phyloP scores from a whole-genome alignment of 176 grass and related monocot genomes.

The Themeda triandra region DNA sequence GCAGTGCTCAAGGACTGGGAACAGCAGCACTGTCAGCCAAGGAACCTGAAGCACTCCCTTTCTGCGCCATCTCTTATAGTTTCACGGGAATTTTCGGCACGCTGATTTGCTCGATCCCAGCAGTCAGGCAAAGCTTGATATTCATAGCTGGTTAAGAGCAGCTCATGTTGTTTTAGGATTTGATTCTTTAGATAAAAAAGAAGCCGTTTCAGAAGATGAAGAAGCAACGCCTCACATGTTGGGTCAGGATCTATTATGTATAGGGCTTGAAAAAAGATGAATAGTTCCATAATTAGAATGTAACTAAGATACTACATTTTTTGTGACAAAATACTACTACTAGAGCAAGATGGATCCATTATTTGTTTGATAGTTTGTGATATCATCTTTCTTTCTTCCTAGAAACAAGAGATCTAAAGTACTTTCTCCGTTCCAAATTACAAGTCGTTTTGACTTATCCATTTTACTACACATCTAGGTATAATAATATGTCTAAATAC shows the following conservation, averaged over 20 bases:
- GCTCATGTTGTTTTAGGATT: neutral
- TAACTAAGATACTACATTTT: neutral
- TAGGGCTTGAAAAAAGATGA: neutral
- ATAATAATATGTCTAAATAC: too few species aligned
- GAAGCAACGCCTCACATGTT: neutral
- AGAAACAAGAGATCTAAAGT: neutral
- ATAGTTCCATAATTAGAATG: neutral
- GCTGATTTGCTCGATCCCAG: conserved; percentile 70
- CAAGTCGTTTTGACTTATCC: too few species aligned
- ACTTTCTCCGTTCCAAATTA: too few species aligned
- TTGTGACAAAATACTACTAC: neutral
- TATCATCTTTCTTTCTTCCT: neutral
- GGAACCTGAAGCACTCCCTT: conserved; percentile 84
- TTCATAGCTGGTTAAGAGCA: conserved; percentile 60
- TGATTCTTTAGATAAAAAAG: neutral
- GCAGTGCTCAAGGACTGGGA: conserved; percentile 87
- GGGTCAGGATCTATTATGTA: neutral
- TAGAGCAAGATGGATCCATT: neutral
- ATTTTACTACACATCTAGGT: too few species aligned
- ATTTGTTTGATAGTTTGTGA: neutral
- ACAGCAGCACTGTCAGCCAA: conserved; percentile 92
- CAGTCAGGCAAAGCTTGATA: conserved; percentile 72
- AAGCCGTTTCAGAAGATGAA: neutral
- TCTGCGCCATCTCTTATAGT: conserved; percentile 90
- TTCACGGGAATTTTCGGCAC: conserved; percentile 82